Base-by-base conservation (phyloP, 2,329 filamentous ascomycete genomes). In the Paraphaeosphaeria minitans region DNA sequence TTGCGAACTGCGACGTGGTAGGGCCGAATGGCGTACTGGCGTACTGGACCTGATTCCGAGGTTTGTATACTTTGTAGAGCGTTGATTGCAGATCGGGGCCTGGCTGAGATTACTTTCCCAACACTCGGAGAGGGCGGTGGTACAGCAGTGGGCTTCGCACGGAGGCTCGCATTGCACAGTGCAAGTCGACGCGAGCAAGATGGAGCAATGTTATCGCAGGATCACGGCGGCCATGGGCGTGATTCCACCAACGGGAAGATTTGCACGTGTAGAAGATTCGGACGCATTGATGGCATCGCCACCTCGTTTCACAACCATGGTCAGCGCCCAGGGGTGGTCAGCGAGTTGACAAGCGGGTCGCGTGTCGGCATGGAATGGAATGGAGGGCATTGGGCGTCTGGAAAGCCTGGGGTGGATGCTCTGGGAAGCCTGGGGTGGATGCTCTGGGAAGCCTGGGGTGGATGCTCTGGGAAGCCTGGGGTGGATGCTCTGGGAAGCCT, bases 231-330 rank as follows among this genome's bases (percentile, higher is more conserved):
- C 46, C 14, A 33, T 24, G 14, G 14, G 31, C 4, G 8, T 27
- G 47, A 51, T 51, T 27, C 50, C 50, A 53, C 50, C 52, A 54
- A 46, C 45, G 31, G 46, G 31, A 54, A 14, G 21, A 46, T 21
- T 16, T 13, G 41, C 41, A 46, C 41, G 42, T 54, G 29, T 47
- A 10, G 52, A 35, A 54, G 47, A 19, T 22, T 46, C 43, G 43
- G 43, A 21, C 52, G 60, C 60, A 65, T 63, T 54, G 41, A 49
- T 14, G 33, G 56, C 55, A 33, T 55, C 54, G 37, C 50, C 46
- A 59, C 43, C 41, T 35, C 55, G 65, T 67, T 67, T 67, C 65
- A 60, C 60, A 63, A 59, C 65, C 60, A 66, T 63, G 65, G 57
- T 57, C 56, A 55, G 46, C 52, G 58, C 54, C 39, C 41, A 52